These are phyloP conservation scores for Eucalyptus victrix DNA, from an alignment of 345 rosid species.

Conservation along the genomic window DNA sequence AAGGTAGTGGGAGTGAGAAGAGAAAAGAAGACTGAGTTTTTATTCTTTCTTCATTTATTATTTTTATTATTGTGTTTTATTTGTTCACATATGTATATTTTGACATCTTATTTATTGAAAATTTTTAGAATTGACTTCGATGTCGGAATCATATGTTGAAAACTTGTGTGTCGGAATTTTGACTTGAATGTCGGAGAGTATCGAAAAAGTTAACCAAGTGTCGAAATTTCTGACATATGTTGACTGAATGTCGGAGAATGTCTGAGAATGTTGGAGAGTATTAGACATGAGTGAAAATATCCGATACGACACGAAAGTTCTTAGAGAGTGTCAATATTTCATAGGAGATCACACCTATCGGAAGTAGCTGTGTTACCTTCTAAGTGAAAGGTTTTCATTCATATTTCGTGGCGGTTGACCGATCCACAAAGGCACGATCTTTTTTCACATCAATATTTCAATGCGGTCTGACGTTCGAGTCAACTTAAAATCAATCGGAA, in stretches of 20 bases:
- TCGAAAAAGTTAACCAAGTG: fast-evolving
- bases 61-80: no score
- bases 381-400: neutral
- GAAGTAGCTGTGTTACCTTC: fast-evolving
- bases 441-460: neutral
- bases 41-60: no score
- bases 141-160: no score
- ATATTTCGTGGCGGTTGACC: fast-evolving
- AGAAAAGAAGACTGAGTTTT: fast-evolving
- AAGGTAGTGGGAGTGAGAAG: fast-evolving
- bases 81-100: no score
- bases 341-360: neutral
- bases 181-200: fast-evolving
- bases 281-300: fast-evolving
- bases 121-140: fast-evolving
- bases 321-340: fast-evolving
- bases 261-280: fast-evolving
- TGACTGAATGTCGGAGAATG: fast-evolving
- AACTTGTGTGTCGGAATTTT: fast-evolving
- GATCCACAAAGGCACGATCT: neutral
- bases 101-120: no score
- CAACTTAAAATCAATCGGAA: neutral
- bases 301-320: fast-evolving
- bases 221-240: fast-evolving
- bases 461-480: neutral